Conservation (phyloP, 75 land plant genomes). For the Larix kaempferi region DNA sequence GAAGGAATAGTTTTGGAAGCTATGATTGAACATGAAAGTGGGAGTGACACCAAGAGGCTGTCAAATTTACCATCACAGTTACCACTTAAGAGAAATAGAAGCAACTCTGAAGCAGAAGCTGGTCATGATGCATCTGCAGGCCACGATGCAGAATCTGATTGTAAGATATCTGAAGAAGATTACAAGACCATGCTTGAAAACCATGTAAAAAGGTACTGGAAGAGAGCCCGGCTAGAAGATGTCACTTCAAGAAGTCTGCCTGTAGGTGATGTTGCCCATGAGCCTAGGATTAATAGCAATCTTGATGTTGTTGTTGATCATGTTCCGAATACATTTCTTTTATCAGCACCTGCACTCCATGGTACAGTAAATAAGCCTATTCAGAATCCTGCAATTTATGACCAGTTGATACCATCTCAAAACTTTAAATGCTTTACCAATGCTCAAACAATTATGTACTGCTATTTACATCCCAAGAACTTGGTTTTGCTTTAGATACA, state of each 20-base stretch:
- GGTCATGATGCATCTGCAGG: conserved; percentile 36
- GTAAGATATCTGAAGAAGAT: conserved; percentile 54
- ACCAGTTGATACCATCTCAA: conserved; percentile 52
- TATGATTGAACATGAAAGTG: conserved; percentile 33
- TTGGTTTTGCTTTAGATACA: conserved; percentile 23
- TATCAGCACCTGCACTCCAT: conserved; percentile 33
- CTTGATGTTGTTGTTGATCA: conserved; percentile 22
- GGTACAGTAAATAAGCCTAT: conserved; percentile 71
- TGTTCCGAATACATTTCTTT: not conserved
- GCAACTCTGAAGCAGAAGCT: conserved; percentile 37
- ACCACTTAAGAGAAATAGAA: conserved; percentile 51
- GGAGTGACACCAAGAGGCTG: conserved; percentile 36
- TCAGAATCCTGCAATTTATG: conserved; percentile 81
- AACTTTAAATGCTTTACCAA: conserved; percentile 63
- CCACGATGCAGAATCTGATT: conserved; percentile 25
- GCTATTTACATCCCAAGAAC: conserved; percentile 38
- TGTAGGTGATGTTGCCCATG: conserved; percentile 17
- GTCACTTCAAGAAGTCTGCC: conserved; percentile 7
- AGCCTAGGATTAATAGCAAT: conserved; percentile 6
- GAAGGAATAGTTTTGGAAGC: not conserved
- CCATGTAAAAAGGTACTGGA: conserved; percentile 45
- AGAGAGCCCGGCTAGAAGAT: conserved; percentile 23
- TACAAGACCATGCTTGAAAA: conserved; percentile 75
- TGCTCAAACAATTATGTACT: conserved; percentile 32
- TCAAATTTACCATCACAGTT: conserved; percentile 27